These are phyloP conservation scores for Cutaneotrichosporon cavernicola DNA, from an alignment of 1,284 basidiomycete species.

Conservation along the genomic window DNA sequence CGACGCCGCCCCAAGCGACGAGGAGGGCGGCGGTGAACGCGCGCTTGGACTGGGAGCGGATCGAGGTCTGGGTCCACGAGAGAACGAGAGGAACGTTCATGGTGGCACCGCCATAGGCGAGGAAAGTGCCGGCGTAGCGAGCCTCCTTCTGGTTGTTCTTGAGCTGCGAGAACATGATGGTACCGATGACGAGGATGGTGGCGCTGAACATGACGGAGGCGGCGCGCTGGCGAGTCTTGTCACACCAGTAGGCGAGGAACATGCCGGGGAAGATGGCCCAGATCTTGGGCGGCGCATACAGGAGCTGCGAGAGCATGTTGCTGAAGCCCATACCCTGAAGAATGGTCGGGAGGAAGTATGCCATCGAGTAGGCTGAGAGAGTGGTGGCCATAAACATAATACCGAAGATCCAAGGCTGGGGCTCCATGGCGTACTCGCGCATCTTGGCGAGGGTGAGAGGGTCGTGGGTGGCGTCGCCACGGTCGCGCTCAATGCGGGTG, in stretches of 20 bases:
- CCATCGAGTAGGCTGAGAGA: slow-evolving; percentile 27
- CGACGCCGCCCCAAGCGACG: slow-evolving; percentile 27
- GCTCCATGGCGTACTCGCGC: slow-evolving; percentile 45
- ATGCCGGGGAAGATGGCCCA: slow-evolving; percentile 47
- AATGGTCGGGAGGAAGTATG: slow-evolving; percentile 54
- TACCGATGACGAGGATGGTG: slow-evolving; percentile 14
- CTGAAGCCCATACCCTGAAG: slow-evolving; percentile 51
- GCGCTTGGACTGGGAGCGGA: slow-evolving; percentile 52
- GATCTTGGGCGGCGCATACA: slow-evolving; percentile 53
- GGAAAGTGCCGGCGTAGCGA: slow-evolving; percentile 24
- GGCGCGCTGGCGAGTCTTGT: slow-evolving; percentile 27
- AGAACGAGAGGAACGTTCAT: slow-evolving; percentile 44
- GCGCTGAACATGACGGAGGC: slow-evolving; percentile 17
- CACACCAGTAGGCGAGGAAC: slow-evolving; percentile 45
- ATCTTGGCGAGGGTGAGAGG: slow-evolving; percentile 47
- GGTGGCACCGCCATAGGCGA: slow-evolving; percentile 45
- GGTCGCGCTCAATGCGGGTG: slow-evolving; percentile 23
- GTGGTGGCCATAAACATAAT: slow-evolving; percentile 48
- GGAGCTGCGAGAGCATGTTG: slow-evolving; percentile 37
- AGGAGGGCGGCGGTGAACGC: slow-evolving; percentile 32
- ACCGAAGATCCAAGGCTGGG: slow-evolving; percentile 54
- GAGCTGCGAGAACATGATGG: slow-evolving; percentile 24
- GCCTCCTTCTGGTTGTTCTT: slow-evolving; percentile 12
- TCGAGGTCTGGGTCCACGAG: slow-evolving; percentile 52
- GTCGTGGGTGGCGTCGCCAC: slow-evolving; percentile 52